Evolutionary conservation across 2,329 filamentous ascomycete species (phyloP), one percentile per base, ranked within the genome.

Genomic region (Fusarium subtropicale): DNA sequence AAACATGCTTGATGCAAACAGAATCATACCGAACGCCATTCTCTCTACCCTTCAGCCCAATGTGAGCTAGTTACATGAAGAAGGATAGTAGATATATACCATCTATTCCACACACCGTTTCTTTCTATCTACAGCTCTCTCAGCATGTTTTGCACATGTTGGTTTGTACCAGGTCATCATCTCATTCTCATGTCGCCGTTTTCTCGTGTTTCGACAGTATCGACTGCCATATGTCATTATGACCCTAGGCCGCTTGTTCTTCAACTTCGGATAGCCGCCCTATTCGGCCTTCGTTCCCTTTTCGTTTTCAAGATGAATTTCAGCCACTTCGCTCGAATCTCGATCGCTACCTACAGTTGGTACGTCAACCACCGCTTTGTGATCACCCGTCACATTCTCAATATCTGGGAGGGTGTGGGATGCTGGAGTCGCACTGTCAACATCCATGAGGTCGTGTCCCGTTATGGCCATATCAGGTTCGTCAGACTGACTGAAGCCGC

Each of bases 241-340:
- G 44, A 46, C 46, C 41, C 38, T 50, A 31, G 50, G 56, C 60
- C 47, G 62, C 48, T 69, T 66, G 38, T 65, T 56, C 34, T 56
- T 56, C 33, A 39, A 48, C 44, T 56, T 56, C 45, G 45, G 61
- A 59, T 42, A 64, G 38, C 50, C 47, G 26, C 54, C 62, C 69
- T 71, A 77, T 45, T 74, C 68, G 51, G 60, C 63, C 52, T 68
- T 75, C 47, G 60, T 57, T 53, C 62, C 61, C 66, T 75, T 76
- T 56, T 81, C 79, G 47, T 81, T 81, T 41, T 83, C 82, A 22
- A 86, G 72, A 63, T 84, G 83, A 45, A 86, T 86, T 73, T 86
- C 84, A 10, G 83, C 76, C 9, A 84, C 84, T 41, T 83, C 82
- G 33, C 83, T 82, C 15, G 81, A 84, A 52, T 76, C 76, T 30